Evolutionary conservation across 2,329 filamentous ascomycete species (phyloP).

Genomic region (Elsinoe fawcettii): DNA sequence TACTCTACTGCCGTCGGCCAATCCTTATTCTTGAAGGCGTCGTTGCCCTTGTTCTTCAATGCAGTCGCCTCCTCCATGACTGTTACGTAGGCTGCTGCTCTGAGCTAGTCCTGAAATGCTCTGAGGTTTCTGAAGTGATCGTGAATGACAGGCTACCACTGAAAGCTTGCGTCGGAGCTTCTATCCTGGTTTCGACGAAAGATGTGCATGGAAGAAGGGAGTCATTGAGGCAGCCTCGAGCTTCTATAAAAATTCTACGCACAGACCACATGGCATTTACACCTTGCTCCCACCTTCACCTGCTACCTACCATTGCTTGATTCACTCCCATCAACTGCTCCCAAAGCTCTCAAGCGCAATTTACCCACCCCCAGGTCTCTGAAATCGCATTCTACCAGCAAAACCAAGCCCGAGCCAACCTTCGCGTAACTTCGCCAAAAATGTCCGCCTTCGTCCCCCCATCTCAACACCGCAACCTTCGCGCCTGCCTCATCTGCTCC

Average conservation of each 20-base stretch:
- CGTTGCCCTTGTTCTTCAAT: slow-evolving; percentile 90
- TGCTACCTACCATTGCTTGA: neutral
- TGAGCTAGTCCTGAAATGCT: neutral
- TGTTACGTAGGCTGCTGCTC: neutral
- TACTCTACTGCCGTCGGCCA: slow-evolving; percentile 74
- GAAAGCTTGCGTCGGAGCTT: no score
- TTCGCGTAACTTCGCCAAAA: no score
- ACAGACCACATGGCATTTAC: slow-evolving; percentile 1
- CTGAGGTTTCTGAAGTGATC: no score
- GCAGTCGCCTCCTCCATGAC: slow-evolving; percentile 62
- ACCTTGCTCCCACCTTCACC: neutral
- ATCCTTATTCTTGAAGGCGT: slow-evolving; percentile 80
- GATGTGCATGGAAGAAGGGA: neutral
- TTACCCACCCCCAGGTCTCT: no score
- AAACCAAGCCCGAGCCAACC: no score
- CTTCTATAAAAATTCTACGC: slow-evolving; percentile 11
- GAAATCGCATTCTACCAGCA: no score
- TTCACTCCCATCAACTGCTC: neutral
- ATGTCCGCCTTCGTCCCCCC: slow-evolving; percentile 61
- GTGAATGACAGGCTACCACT: no score
- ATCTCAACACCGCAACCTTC: slow-evolving; percentile 73
- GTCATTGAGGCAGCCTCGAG: slow-evolving; percentile 3
- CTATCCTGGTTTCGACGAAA: neutral
- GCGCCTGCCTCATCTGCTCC: slow-evolving; percentile 98
- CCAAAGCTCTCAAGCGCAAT: neutral